phyloP scores from a whole-genome alignment of 352 stramenopile genomes.

The Phytopythium kandeliae region DNA sequence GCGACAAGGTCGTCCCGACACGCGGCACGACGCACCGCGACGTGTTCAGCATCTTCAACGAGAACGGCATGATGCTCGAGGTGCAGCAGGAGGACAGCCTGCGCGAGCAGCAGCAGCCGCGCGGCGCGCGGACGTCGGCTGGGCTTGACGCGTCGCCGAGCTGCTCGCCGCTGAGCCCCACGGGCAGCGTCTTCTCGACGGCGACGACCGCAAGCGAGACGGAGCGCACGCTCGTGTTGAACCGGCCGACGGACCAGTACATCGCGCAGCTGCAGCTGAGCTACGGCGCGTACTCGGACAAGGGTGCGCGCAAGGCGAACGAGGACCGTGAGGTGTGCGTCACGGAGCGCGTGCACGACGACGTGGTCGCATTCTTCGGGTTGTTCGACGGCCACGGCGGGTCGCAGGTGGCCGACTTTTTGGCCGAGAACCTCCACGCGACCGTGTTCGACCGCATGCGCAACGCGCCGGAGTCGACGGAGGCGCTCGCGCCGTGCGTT shows the following conservation, averaged over 20 bases:
- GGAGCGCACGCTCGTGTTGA: conserved; percentile 56
- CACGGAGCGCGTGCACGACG: conserved; percentile 39
- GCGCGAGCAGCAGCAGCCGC: conserved; percentile 1
- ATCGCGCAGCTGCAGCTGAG: conserved; percentile 46
- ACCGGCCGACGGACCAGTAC: conserved; percentile 41
- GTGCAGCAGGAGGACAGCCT: conserved; percentile 3
- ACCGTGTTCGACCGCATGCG: conserved; percentile 50
- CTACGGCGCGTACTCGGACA: conserved; percentile 72
- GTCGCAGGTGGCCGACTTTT: conserved; percentile 55
- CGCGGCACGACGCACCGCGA: conserved; percentile 52
- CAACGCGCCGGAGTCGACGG: conserved; percentile 20
- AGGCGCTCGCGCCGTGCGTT: conserved; percentile 25
- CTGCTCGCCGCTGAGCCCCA: conserved; percentile 46
- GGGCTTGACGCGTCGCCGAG: conserved; percentile 7
- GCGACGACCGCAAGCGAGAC: conserved; percentile 70
- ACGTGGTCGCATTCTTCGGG: conserved; percentile 76
- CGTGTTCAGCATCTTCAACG: conserved; percentile 84
- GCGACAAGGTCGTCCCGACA: conserved; percentile 11
- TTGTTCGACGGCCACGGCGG: conserved; percentile 83
- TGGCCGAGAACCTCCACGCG: conserved; percentile 52
- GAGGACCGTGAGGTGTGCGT: conserved; percentile 63
- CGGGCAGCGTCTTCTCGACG: conserved; percentile 65
- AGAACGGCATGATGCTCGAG: conserved; percentile 70
- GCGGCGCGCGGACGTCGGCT: not conserved
- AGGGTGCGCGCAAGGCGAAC: conserved; percentile 66